Conservation (phyloP, 305 asterid species). For the Fraxinus sp. region DNA sequence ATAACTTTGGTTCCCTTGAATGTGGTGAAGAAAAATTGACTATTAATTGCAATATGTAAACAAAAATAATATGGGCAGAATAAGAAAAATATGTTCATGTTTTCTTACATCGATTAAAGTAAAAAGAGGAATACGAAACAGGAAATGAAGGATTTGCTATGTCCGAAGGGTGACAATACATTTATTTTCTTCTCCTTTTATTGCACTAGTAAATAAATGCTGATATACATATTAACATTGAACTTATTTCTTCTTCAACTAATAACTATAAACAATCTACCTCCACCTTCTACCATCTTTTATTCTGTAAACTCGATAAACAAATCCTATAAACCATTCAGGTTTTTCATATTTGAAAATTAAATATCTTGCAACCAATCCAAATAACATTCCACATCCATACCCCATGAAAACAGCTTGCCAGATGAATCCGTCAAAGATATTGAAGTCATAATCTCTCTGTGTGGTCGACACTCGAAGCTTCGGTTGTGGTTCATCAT, state of each 20-base stretch:
- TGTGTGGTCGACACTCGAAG: background rate
- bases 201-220: background rate
- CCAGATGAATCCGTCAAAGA: conserved; percentile 18
- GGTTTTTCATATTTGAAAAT: conserved; percentile 1
- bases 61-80: background rate
- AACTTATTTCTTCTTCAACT: background rate
- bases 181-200: background rate
- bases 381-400: conserved; percentile 19
- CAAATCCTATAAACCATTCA: background rate
- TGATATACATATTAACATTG: background rate
- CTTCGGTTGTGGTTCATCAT: background rate
- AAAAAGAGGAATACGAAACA: background rate
- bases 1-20: background rate
- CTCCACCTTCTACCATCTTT: background rate
- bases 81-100: no score
- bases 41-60: background rate
- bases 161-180: background rate
- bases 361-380: background rate
- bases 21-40: background rate
- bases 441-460: background rate
- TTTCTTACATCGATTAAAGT: background rate
- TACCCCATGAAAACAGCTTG: conserved; percentile 20
- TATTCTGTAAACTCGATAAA: background rate
- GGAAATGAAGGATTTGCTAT: background rate
- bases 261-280: background rate